A percentile compares a stretch with the other conserved stretches of the same genome.
phyloP scores from a whole-genome alignment of 306 rosid genomes.

The Inga laurina region DNA sequence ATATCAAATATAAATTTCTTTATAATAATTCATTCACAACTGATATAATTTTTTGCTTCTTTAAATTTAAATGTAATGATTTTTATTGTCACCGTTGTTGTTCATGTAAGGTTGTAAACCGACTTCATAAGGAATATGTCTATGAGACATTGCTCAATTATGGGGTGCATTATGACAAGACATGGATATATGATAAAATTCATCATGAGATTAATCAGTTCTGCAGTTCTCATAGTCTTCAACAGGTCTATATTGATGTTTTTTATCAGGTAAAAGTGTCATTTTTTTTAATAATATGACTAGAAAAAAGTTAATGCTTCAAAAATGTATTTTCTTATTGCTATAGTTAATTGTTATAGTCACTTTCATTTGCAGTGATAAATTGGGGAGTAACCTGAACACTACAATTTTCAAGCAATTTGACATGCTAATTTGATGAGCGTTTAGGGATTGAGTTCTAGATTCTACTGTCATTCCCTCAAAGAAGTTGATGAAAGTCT shows the following conservation, averaged over 20 bases:
- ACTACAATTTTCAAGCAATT: not conserved
- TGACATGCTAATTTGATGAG: not conserved
- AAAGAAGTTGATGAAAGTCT: slow-evolving; percentile 20
- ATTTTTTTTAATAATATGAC: not conserved
- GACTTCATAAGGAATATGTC: slow-evolving; percentile 76
- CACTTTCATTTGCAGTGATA: not conserved
- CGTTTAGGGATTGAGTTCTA: not conserved
- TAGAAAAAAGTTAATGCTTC: not conserved
- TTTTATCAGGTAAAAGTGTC: slow-evolving; percentile 19
- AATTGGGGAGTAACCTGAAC: not conserved
- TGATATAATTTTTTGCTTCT: slow-evolving; percentile 11
- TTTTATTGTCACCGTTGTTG: slow-evolving; percentile 12
- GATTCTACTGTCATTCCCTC: not conserved
- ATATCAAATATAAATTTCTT: slow-evolving; percentile 6
- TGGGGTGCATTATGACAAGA: slow-evolving; percentile 85
- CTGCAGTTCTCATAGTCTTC: slow-evolving; percentile 35
- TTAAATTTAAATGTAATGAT: slow-evolving; percentile 17
- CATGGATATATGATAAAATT: slow-evolving; percentile 98
- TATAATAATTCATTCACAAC: not conserved
- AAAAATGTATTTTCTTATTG: not conserved
- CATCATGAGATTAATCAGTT: slow-evolving; percentile 99
- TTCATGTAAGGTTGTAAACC: slow-evolving; percentile 74
- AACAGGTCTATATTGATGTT: not conserved
- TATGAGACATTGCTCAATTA: slow-evolving; percentile 80
- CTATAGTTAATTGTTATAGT: slow-evolving; percentile 2